These are phyloP conservation scores for Claviceps sorghi DNA, from an alignment of 2,329 filamentous ascomycete genomes.

Conservation along the genomic window DNA sequence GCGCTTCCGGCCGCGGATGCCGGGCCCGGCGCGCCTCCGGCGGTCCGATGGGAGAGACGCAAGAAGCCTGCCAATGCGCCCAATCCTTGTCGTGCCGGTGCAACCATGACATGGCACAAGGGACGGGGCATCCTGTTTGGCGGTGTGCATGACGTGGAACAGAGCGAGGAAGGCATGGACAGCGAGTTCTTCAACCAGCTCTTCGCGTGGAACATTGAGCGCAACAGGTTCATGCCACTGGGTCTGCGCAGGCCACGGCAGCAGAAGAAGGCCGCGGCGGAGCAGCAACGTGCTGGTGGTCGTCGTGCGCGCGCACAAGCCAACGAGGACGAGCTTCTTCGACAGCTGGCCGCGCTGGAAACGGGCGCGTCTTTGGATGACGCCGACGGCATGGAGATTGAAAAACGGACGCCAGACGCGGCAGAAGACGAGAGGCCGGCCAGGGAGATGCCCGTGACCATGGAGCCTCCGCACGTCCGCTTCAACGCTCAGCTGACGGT, in stretches of 20 bases:
- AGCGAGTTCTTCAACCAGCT: constrained; percentile 92
- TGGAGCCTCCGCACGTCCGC: constrained; percentile 75
- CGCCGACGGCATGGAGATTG: constrained; percentile 32
- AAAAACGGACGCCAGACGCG: constrained; percentile 34
- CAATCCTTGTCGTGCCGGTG: constrained; percentile 67
- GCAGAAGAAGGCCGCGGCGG: constrained; percentile 40
- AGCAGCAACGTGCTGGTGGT: constrained; percentile 40
- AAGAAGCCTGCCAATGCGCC: constrained; percentile 88
- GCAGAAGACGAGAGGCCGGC: constrained; percentile 42
- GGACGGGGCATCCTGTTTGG: constrained; percentile 87
- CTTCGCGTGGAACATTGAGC: constrained; percentile 87
- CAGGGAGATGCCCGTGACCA: constrained; percentile 50
- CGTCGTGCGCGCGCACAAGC: constrained; percentile 67
- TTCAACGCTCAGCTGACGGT: constrained; percentile 88
- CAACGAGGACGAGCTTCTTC: constrained; percentile 78
- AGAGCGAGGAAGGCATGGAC: constrained; percentile 87
- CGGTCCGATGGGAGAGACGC: constrained; percentile 77
- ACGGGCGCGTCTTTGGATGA: constrained; percentile 51
- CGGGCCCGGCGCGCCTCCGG: constrained; percentile 48
- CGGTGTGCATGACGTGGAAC: constrained; percentile 83
- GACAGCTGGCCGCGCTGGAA: constrained; percentile 74
- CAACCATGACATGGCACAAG: constrained; percentile 90
- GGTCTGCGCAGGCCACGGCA: constrained; percentile 58
- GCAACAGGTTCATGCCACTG: constrained; percentile 87
- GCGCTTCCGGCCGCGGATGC: constrained; percentile 56